phyloP scores from a whole-genome alignment of 2,329 filamentous ascomycete species.

The Nakataea oryzae region DNA sequence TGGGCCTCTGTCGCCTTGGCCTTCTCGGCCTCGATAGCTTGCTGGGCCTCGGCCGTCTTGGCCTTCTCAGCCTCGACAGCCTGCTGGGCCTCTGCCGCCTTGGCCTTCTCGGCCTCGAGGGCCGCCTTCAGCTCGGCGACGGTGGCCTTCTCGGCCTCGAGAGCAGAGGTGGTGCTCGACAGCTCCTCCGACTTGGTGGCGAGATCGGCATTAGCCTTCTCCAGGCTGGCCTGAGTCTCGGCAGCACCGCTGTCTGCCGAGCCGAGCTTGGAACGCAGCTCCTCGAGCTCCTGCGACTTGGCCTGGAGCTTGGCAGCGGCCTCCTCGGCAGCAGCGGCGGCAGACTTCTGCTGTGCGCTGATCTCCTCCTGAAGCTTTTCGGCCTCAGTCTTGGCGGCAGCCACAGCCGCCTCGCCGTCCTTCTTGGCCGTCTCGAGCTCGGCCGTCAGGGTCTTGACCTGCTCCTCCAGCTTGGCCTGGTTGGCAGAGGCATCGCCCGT shows the following conservation, averaged over 20 bases:
- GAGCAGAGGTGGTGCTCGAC: not conserved
- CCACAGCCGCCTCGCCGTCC: conserved; percentile 2
- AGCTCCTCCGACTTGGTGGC: conserved; percentile 3
- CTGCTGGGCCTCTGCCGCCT: not conserved
- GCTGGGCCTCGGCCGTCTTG: not conserved
- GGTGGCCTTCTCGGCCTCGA: conserved; percentile 3
- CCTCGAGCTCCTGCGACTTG: conserved; percentile 2
- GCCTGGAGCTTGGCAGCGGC: not conserved
- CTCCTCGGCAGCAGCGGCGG: not conserved
- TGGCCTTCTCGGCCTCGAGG: not conserved
- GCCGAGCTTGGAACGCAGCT: conserved; percentile 1
- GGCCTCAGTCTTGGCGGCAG: conserved; percentile 1
- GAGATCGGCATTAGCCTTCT: conserved; percentile 2
- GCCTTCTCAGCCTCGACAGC: conserved; percentile 1
- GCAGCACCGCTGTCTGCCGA: not conserved
- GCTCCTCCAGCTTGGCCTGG: conserved; percentile 3
- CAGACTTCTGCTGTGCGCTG: conserved; percentile 3
- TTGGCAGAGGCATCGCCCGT: not conserved
- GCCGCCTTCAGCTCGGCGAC: conserved; percentile 2
- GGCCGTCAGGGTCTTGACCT: conserved; percentile 1
- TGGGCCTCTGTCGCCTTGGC: not conserved
- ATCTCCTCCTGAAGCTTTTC: conserved; percentile 3
- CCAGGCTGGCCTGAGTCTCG: conserved; percentile 3
- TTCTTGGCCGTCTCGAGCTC: conserved; percentile 4
- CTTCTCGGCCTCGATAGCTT: conserved; percentile 2